Evolutionary conservation across 2,329 filamentous ascomycete genomes (phyloP).

Genomic region (Aspergillus oerlinghausenensis): DNA sequence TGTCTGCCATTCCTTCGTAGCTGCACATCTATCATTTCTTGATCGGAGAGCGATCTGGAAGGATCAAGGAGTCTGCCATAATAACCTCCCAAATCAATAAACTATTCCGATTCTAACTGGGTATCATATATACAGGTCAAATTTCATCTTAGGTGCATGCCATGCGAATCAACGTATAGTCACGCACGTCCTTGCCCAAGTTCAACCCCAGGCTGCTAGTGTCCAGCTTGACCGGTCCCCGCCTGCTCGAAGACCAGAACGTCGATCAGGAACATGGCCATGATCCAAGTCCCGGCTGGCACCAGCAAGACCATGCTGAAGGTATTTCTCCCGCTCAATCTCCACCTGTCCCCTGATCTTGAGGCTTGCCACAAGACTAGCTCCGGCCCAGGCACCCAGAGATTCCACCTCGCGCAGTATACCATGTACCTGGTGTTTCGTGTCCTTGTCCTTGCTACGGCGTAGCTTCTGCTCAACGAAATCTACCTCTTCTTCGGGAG

Average conservation of each 20-base stretch:
- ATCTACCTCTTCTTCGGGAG: constrained; percentile 41
- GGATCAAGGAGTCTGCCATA: neutral
- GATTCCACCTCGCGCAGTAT: constrained; percentile 54
- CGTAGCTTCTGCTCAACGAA: constrained; percentile 41
- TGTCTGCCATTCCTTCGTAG: neutral
- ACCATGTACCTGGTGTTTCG: constrained; percentile 32
- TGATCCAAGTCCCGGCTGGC: constrained; percentile 42
- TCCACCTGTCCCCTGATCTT: constrained; percentile 59
- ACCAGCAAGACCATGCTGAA: constrained; percentile 46
- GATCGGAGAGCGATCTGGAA: neutral
- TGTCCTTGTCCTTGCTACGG: constrained; percentile 31
- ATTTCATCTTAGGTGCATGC: neutral
- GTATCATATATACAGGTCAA: neutral
- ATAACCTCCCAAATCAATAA: neutral
- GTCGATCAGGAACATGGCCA: constrained; percentile 32
- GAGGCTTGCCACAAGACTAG: constrained; percentile 56
- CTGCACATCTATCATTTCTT: neutral
- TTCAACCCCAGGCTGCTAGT: constrained; percentile 43
- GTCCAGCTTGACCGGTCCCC: constrained; percentile 48
- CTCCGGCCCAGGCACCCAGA: constrained; percentile 61
- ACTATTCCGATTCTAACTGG: neutral
- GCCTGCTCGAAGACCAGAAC: constrained; percentile 34
- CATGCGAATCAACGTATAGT: neutral
- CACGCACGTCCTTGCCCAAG: neutral
- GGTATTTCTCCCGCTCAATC: constrained; percentile 60